Evolutionary conservation across 139 green algal species (phyloP), one percentile per base, ranked within the genome.

Genomic region (Volvox africanus): DNA sequence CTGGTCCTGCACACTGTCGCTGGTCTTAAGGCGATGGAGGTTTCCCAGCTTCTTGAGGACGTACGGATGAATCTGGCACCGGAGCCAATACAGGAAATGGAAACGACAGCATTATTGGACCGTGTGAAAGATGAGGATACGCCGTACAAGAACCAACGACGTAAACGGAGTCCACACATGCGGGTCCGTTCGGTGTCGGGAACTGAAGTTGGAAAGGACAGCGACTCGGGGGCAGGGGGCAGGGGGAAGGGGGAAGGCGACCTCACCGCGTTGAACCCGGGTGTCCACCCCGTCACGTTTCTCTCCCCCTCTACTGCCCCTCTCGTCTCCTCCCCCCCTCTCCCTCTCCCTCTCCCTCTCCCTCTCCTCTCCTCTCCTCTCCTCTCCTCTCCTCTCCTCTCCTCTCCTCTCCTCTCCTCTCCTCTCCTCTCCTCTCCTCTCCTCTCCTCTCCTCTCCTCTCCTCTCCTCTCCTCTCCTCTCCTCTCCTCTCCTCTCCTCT

Each of bases 1-100:
- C 36, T 32, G 36, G 3, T 20, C 36, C 67, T 78, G 22, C 28
- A 79, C n/a, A 12, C 62, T 22, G 12, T 65, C 80, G 32, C n/a
- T 16, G n/a, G 21, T 22, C 28, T 71, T 33, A 16, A 89, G 67
- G 9, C 21, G 6, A n/a, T 18, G 37, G 35, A 94, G 76, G 12
- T 24, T 33, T 14, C 33, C 1, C 30, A 93, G 81, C 20, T 89
- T 86, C 22, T 24, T 81, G 20, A 94, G 75, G 75, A 93, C 87
- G 67, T 94, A 94, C 5, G 37, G 28, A 30, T 62, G 78, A 18
- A 94, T 50, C 88, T 92, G 71, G 11, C 24, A 44, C 44, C 44
- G 44, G 5, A 9, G 44, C 44, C 44, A 55, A 55, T 55, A 55
- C n/a, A n/a, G n/a, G n/a, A n/a, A n/a, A n/a, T n/a, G n/a, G n/a